Evolutionary conservation across 2,329 filamentous ascomycete genomes (phyloP).

Genomic region (Colletotrichum eremochloae): DNA sequence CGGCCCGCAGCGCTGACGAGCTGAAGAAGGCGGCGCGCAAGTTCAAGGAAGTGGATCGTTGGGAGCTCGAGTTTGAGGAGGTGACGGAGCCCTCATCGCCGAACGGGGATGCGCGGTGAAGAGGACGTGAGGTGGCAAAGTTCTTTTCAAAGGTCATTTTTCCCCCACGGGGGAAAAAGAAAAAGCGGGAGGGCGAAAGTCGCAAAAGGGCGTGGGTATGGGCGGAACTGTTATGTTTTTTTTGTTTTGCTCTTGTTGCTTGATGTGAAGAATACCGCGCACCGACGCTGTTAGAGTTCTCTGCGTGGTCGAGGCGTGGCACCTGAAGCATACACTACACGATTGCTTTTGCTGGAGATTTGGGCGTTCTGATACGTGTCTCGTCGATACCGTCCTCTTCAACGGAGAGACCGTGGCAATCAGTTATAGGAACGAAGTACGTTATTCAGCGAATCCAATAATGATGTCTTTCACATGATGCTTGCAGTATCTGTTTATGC

Average conservation of each 20-base stretch:
- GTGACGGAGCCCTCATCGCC: constrained; percentile 69
- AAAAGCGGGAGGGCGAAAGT: not conserved
- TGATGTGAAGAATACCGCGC: not conserved
- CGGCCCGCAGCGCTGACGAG: constrained; percentile 61
- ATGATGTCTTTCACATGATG: not conserved
- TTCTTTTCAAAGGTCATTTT: constrained; percentile 16
- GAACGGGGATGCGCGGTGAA: constrained; percentile 60
- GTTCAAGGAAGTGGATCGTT: constrained; percentile 78
- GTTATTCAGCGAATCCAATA: not conserved
- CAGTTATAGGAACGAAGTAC: constrained; percentile 1
- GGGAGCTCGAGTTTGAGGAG: constrained; percentile 77
- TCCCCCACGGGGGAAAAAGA: not conserved
- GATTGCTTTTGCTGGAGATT: not conserved
- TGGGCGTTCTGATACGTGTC: constrained; percentile 4
- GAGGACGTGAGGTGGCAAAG: not conserved
- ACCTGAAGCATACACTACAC: not conserved
- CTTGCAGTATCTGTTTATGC: not conserved
- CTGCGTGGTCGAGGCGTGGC: not conserved
- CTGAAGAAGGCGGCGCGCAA: constrained; percentile 71
- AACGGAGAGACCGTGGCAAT: not conserved
- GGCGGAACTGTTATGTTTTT: not conserved
- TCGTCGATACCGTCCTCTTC: not conserved
- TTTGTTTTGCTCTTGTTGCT: not conserved
- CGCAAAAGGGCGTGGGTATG: not conserved
- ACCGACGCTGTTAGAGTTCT: not conserved